Evolutionary conservation across 2,329 filamentous ascomycete species (phyloP).

Genomic region (Colletotrichum tropicicola): DNA sequence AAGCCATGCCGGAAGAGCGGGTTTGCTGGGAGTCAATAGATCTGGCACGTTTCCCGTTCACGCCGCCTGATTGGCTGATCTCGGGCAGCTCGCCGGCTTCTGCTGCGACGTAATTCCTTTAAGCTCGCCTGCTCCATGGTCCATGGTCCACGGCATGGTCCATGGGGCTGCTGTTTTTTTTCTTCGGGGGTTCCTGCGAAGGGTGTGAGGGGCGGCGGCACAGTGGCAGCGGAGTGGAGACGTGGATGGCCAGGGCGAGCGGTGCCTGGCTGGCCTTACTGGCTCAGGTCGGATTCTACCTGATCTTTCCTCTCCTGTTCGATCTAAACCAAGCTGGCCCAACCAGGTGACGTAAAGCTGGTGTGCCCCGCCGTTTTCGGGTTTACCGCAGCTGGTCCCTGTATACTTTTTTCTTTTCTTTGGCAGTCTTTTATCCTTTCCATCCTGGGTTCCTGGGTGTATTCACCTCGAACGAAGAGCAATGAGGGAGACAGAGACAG

Average conservation of each 20-base stretch:
- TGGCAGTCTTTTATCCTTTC: not conserved
- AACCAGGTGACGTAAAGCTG: conserved; percentile 25
- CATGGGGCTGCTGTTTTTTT: not conserved
- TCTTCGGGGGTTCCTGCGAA: not conserved
- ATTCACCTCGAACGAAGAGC: not conserved
- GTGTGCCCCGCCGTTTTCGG: conserved; percentile 15
- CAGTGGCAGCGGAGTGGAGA: not conserved
- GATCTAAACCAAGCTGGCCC: not conserved
- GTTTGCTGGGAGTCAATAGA: conserved; percentile 31
- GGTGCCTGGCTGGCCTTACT: no score
- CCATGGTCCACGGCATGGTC: not conserved
- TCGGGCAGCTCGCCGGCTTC: not conserved
- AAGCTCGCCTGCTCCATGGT: conserved; percentile 10
- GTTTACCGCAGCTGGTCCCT: conserved; percentile 2
- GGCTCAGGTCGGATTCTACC: not conserved
- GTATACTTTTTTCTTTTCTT: not conserved
- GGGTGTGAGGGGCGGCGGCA: conserved; percentile 3
- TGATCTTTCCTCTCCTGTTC: not conserved
- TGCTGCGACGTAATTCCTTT: conserved; percentile 20
- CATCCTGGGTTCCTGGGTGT: not conserved
- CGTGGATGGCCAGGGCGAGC: no score
- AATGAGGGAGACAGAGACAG: no score
- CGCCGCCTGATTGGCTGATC: conserved; percentile 22
- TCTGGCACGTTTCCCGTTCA: conserved; percentile 29
- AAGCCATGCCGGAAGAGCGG: conserved; percentile 28